phyloP scores from a whole-genome alignment of 2,329 filamentous ascomycete genomes.

The Cordyceps cicadae region DNA sequence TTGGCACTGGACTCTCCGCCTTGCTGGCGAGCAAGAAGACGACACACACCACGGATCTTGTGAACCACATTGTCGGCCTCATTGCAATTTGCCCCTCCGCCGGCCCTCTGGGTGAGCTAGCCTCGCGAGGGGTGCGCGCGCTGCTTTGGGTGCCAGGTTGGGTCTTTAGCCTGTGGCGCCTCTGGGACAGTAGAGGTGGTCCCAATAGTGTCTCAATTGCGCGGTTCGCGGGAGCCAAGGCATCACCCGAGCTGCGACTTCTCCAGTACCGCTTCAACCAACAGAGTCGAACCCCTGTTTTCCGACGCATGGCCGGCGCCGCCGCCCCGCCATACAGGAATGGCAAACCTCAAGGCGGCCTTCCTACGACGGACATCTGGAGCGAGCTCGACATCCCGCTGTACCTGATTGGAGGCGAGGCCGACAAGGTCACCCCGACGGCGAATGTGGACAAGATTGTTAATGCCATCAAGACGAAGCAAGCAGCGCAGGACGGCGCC shows the following conservation, averaged over 20 bases:
- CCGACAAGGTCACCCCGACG: slow-evolving; percentile 68
- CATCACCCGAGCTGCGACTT: slow-evolving; percentile 56
- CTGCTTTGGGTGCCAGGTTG: slow-evolving; percentile 61
- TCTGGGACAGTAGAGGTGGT: slow-evolving; percentile 73
- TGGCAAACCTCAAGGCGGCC: slow-evolving; percentile 48
- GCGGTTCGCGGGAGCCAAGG: slow-evolving; percentile 63
- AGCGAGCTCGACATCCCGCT: slow-evolving; percentile 62
- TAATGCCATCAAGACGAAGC: slow-evolving; percentile 25
- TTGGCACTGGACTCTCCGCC: slow-evolving; percentile 75
- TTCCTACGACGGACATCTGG: slow-evolving; percentile 68
- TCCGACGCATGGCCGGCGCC: slow-evolving; percentile 72
- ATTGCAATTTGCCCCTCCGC: slow-evolving; percentile 75
- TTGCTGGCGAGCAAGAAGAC: slow-evolving; percentile 47
- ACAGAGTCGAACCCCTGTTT: slow-evolving; percentile 75
- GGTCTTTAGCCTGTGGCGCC: slow-evolving; percentile 68
- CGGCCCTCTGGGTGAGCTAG: slow-evolving; percentile 47
- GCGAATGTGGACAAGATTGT: slow-evolving; percentile 61
- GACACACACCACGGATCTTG: slow-evolving; percentile 42
- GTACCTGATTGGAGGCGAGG: slow-evolving; percentile 68
- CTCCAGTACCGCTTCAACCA: slow-evolving; percentile 70
- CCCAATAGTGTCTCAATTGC: slow-evolving; percentile 67
- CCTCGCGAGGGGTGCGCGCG: slow-evolving; percentile 36
- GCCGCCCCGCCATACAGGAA: slow-evolving; percentile 52
- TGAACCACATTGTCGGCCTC: slow-evolving; percentile 61
- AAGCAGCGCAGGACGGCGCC: slow-evolving; percentile 8